Base-by-base conservation (phyloP, 768 basidiomycete species). In the Leccinum obscurum region DNA sequence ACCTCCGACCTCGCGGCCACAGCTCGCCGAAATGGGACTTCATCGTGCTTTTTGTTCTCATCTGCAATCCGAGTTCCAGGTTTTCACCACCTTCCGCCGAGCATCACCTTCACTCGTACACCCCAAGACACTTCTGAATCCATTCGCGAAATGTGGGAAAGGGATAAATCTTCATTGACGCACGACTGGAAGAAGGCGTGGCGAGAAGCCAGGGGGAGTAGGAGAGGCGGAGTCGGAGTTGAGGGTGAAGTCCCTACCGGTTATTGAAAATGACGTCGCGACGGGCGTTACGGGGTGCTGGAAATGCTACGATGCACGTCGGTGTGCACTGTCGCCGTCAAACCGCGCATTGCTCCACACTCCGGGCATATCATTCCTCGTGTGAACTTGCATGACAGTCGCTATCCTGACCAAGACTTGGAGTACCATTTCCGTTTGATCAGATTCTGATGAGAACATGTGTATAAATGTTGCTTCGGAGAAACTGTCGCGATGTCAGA, bases 161-260 rank as follows among this genome's bases (percentile, higher is more conserved):
- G 77, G n/a, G 75, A 78, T 51, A 88, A 86, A 66, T 80, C 78
- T 0, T 83, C 85, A 55, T 72, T 93, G 71, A 93, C 92, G 56
- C 78, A 74, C 61, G 88, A 84, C 53, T 93, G 92, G 91, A 92
- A 90, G 76, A 83, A 84, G 68, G 74, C 89, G 52, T 86, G 85
- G 74, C 82, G 86, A 59, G 92, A 93, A 68, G 92, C 90, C 14
- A 81, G 83, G 52, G 91, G 91, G 74, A 77, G 83, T 26, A 81
- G 79, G 63, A 75, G 82, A 64, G 76, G 87, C 60, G 81, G 83
- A 64, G 81, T 76, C 24, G 82, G 79, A 5, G 81, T 76, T 11
- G 78, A 66, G 2, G 77, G 67, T 17, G 78, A 70, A 15, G 35
- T 54, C 17, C 54, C 44, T 10, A 58, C 59, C 6, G 51, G 53